A percentile compares a stretch with the other conserved stretches of the same genome.
phyloP scores from a whole-genome alignment of 2,329 filamentous ascomycete species.

The Botrytis squamosa region DNA sequence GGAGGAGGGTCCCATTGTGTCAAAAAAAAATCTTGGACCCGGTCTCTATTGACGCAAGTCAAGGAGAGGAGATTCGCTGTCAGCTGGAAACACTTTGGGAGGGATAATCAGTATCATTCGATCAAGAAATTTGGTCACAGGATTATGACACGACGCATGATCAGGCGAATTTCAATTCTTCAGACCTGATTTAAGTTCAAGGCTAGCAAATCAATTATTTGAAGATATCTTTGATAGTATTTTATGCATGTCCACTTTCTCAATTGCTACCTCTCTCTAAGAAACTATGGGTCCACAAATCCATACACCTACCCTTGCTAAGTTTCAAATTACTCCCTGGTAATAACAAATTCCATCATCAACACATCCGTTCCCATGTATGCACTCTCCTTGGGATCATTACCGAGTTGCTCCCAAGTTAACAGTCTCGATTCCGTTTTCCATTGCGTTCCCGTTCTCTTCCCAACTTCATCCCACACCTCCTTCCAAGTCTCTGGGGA shows the following conservation, averaged over 20 bases:
- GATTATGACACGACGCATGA: neutral
- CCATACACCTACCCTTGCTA: neutral
- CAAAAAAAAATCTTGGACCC: neutral
- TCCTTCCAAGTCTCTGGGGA: neutral
- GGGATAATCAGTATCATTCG: neutral
- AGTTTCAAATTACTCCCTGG: neutral
- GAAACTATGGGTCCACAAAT: neutral
- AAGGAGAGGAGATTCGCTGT: neutral
- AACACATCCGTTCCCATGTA: slow-evolving; percentile 7
- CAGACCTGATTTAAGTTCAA: neutral
- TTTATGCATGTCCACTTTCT: neutral
- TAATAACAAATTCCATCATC: slow-evolving; percentile 16
- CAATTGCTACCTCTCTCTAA: neutral
- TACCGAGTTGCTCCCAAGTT: slow-evolving; percentile 5
- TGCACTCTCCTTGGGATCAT: slow-evolving; percentile 6
- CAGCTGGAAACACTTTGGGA: neutral
- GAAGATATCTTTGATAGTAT: neutral
- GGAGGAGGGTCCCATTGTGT: neutral
- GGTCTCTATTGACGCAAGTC: neutral
- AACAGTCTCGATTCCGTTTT: neutral
- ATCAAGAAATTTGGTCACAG: neutral
- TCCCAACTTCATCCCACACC: neutral
- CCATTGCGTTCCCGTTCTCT: neutral
- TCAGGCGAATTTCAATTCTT: neutral
- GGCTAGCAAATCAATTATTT: neutral